These are phyloP conservation scores for Cunninghamia lanceolata DNA, from an alignment of 75 land plant genomes.

Conservation along the genomic window DNA sequence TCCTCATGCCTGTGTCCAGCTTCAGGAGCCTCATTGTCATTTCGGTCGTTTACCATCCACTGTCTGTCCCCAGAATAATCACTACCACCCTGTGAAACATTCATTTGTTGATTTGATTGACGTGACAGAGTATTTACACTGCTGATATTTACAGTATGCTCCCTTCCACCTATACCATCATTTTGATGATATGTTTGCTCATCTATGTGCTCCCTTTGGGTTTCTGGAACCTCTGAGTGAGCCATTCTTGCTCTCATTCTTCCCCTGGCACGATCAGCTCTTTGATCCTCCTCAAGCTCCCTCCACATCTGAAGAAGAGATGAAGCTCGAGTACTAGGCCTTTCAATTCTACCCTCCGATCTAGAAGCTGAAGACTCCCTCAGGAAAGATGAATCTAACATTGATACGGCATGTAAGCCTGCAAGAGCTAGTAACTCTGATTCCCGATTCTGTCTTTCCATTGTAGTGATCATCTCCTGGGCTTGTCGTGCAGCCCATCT, in stretches of 20 bases:
- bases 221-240: constrained; percentile 14
- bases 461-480: constrained; percentile 80
- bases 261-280: constrained; percentile 36
- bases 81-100: constrained; percentile 17
- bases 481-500: constrained; percentile 87
- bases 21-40: constrained; percentile 11
- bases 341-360: constrained; percentile 42
- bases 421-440: constrained; percentile 82
- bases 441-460: constrained; percentile 86
- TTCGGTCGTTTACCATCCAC: constrained; percentile 1
- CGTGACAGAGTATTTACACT: constrained; percentile 19
- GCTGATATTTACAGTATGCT: constrained; percentile 16
- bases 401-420: constrained; percentile 83
- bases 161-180: constrained; percentile 9
- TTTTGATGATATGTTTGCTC: constrained; percentile 18
- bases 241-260: constrained; percentile 27
- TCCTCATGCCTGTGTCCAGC: constrained; percentile 46
- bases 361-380: constrained; percentile 54
- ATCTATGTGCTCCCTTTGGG: neutral
- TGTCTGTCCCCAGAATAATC: constrained; percentile 10
- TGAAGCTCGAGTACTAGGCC: constrained; percentile 57
- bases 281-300: constrained; percentile 71
- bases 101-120: constrained; percentile 30
- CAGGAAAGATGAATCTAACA: constrained; percentile 86
- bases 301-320: constrained; percentile 89